Conservation (phyloP, 768 basidiomycete species). For the Polyporus arcularius region DNA sequence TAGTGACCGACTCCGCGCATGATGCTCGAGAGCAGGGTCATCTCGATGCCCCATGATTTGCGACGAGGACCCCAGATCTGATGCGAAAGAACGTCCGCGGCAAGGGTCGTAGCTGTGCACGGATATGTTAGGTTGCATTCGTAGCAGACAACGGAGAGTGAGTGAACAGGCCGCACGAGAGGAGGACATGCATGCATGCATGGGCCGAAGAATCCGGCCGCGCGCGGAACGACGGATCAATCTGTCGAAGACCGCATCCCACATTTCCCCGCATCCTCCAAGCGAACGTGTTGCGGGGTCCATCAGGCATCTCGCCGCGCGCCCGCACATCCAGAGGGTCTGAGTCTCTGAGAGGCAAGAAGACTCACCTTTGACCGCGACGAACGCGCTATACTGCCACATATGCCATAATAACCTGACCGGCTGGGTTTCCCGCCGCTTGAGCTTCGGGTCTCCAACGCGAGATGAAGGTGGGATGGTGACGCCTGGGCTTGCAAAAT, state of each 20-base stretch:
- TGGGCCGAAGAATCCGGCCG: no score
- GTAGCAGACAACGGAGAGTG: no score
- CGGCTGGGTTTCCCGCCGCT: constrained; percentile 53
- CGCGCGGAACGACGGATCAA: neutral
- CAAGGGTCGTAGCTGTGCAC: constrained; percentile 43
- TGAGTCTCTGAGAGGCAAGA: neutral
- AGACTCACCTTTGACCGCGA: constrained; percentile 63
- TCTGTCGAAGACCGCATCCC: constrained; percentile 23
- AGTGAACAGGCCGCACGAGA: no score
- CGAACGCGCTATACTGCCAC: constrained; percentile 57
- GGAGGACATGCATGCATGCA: no score
- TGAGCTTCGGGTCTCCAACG: constrained; percentile 63
- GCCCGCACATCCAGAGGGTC: neutral
- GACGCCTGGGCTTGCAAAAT: constrained; percentile 70
- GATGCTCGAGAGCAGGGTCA: constrained; percentile 85
- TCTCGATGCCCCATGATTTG: constrained; percentile 92
- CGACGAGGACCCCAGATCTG: constrained; percentile 85
- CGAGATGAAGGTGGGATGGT: constrained; percentile 72
- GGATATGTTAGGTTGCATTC: neutral
- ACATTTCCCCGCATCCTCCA: constrained; percentile 7
- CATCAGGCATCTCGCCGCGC: neutral
- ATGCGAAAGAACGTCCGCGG: constrained; percentile 73
- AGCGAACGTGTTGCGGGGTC: neutral
- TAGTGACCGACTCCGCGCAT: constrained; percentile 84
- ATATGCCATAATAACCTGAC: constrained; percentile 67